Evolutionary conservation across 257 asterid species (phyloP), one percentile per base, ranked within the genome.

Genomic region (Penstemon davidsonii): DNA sequence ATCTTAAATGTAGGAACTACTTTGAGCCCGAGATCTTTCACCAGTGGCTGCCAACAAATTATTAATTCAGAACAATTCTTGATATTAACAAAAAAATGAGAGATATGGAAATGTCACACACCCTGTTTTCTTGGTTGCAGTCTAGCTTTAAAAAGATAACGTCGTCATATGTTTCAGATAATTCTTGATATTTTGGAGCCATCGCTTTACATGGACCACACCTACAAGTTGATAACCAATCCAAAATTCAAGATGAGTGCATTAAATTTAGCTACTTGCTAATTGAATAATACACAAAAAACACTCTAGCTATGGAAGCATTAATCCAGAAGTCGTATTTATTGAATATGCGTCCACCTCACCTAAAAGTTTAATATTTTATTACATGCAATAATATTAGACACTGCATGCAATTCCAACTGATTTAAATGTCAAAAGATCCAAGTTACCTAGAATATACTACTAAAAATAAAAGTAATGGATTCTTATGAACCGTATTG

Each of bases 1-100:
- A 89, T 79, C 95, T 92, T 92, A 85, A 92, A 92, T 37, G 98
- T 92, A 6, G 96, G 96, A 83, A 92, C 98, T 79, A 87, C 96
- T 79, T 78, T 89, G 50, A 92, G 83, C 60, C 98, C 96, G 5
- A 92, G 83, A 81, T 92, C 96, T 79, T 89, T 89, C 3, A 96
- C 96, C 78, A 92, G 67, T 43, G 85, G 73, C 98, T 92, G 92
- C 73, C 56, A 73, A 38, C 47, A 58, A 65, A 63, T 38, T 3
- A 53, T 62, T 43, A 60, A n/a, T 72, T 56, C 50, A 54, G 63
- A 59, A 50, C 51, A 66, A 33, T 5, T 55, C 36, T 12, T 18
- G 15, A 36, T 19, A 49, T 36, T 49, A 37, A 37, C 33, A 59
- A 42, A 18, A 53, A 57, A 10, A 6, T 33, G 64, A 6, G 19